A percentile compares a stretch with the other conserved stretches of the same genome.
Evolutionary conservation across 2,329 filamentous ascomycete genomes (phyloP).

Genomic region (Proliferodiscus dingleyae): DNA sequence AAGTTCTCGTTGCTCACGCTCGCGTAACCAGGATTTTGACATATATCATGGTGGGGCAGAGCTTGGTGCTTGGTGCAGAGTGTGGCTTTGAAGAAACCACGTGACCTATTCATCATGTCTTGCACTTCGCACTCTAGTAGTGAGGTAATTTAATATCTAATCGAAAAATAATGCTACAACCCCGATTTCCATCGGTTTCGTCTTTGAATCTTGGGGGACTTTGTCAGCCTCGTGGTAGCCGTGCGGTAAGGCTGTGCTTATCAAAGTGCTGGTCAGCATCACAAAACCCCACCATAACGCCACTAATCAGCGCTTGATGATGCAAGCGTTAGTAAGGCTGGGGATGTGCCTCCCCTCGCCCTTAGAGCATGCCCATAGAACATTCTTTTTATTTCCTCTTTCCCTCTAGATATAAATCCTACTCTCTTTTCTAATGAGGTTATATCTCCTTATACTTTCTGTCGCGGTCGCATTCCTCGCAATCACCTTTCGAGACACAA

Average conservation of each 20-base stretch:
- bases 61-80: too few species aligned
- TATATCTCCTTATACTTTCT: constrained; percentile 24
- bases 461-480: constrained; percentile 25
- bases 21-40: too few species aligned
- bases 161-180: too few species aligned
- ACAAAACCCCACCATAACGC: not conserved
- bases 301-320: not conserved
- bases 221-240: too few species aligned
- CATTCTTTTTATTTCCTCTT: constrained; percentile 16
- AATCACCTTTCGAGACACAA: constrained; percentile 24
- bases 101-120: too few species aligned
- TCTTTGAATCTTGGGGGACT: too few species aligned
- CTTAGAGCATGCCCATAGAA: constrained; percentile 10
- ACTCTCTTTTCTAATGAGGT: constrained; percentile 23
- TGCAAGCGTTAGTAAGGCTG: constrained; percentile 7
- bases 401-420: constrained; percentile 18
- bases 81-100: too few species aligned
- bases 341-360: constrained; percentile 3
- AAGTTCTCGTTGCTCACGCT: too few species aligned
- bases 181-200: too few species aligned
- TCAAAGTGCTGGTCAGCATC: not conserved
- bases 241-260: not conserved
- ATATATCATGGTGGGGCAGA: too few species aligned
- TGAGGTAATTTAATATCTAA: too few species aligned
- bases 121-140: too few species aligned